phyloP scores from a whole-genome alignment of 306 rosid genomes.

The Trifolium subterraneum region DNA sequence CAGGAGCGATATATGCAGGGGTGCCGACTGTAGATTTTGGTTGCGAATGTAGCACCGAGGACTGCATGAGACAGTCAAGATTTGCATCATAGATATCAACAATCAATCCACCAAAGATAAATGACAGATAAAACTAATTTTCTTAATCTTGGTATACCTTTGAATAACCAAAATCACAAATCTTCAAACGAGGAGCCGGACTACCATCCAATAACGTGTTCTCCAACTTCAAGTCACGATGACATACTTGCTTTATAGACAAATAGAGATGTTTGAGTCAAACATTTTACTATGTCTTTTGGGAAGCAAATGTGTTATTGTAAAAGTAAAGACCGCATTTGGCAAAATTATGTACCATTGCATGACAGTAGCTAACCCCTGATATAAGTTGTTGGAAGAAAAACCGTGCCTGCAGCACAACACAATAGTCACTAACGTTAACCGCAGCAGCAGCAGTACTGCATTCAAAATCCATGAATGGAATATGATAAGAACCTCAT shows the following conservation, averaged over 20 bases:
- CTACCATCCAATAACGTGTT: conserved; percentile 94
- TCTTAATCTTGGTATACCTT: conserved; percentile 60
- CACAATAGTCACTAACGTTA: conserved; percentile 35
- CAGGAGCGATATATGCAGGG: conserved; percentile 98
- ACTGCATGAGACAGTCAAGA: conserved; percentile 54
- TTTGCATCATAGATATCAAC: conserved; percentile 40
- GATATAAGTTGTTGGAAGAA: conserved; percentile 96
- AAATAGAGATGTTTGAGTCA: conserved; percentile 30
- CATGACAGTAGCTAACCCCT: conserved; percentile 95
- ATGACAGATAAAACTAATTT: neutral
- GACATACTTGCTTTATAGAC: conserved; percentile 84
- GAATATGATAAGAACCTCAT: conserved; percentile 66
- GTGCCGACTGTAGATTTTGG: conserved; percentile 98
- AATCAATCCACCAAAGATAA: neutral
- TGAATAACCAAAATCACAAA: conserved; percentile 95
- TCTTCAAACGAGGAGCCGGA: conserved; percentile 93
- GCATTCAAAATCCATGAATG: conserved; percentile 25
- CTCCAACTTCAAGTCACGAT: conserved; percentile 93
- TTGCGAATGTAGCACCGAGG: conserved; percentile 92
- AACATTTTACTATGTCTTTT: conserved; percentile 17
- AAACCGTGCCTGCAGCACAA: conserved; percentile 83
- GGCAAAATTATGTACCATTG: conserved; percentile 63
- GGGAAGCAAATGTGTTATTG: neutral
- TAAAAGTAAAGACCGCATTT: neutral
- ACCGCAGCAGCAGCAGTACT: conserved; percentile 13